Percentiles rank a stretch among this genome's conserved stretches.
phyloP scores from a whole-genome alignment of 371 early-diverging fungal species.

The Lichtheimia ramosa region DNA sequence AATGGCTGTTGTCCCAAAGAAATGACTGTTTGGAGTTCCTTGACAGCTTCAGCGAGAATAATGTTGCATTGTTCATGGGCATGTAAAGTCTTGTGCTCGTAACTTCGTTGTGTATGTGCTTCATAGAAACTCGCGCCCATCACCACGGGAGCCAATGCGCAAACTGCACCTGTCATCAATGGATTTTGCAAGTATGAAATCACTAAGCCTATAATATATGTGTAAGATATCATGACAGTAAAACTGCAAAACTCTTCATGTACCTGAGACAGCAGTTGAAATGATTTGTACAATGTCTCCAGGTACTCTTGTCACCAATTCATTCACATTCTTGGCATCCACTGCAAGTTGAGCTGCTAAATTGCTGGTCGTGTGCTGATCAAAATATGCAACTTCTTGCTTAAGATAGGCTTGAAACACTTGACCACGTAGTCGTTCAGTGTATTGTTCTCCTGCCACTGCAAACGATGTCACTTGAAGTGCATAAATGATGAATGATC shows the following conservation, averaged over 20 bases:
- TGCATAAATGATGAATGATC: slow-evolving; percentile 36
- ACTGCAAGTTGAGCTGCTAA: slow-evolving; percentile 75
- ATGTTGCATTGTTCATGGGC: slow-evolving; percentile 60
- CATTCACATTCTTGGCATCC: slow-evolving; percentile 69
- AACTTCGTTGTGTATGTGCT: slow-evolving; percentile 21
- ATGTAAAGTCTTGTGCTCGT: slow-evolving; percentile 46
- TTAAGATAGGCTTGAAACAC: slow-evolving; percentile 52
- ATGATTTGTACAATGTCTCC: slow-evolving; percentile 54
- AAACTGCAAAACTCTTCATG: background rate
- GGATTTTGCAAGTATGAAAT: slow-evolving; percentile 42
- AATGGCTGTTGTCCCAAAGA: slow-evolving; percentile 66
- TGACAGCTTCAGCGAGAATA: slow-evolving; percentile 74
- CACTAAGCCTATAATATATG: slow-evolving; percentile 7
- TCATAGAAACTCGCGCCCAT: slow-evolving; percentile 26
- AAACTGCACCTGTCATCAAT: slow-evolving; percentile 45
- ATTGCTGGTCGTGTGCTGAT: slow-evolving; percentile 76
- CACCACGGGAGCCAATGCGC: slow-evolving; percentile 37
- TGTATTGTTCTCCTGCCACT: slow-evolving; percentile 49
- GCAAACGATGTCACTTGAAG: slow-evolving; percentile 28
- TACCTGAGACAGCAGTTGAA: slow-evolving; percentile 32
- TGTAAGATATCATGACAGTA: background rate
- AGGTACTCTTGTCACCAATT: slow-evolving; percentile 62
- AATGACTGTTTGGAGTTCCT: slow-evolving; percentile 80
- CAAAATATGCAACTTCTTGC: slow-evolving; percentile 86
- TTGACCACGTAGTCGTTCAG: slow-evolving; percentile 48